Base-by-base conservation (phyloP, 2,329 filamentous ascomycete genomes). In the Diaporthe ilicicola region DNA sequence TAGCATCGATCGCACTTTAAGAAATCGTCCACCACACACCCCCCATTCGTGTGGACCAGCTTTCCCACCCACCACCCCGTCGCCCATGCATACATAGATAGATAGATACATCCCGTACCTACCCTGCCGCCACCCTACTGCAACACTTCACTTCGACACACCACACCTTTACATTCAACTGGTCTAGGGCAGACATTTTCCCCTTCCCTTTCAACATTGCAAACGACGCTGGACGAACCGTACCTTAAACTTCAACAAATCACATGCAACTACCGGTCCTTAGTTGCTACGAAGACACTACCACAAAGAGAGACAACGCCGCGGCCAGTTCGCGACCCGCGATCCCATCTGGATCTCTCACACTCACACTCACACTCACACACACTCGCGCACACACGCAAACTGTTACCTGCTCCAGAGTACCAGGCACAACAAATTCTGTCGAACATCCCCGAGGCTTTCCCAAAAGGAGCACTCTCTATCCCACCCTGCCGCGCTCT, bases 1-100 rank as follows among this genome's bases (percentile, higher is more conserved):
- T 73, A 71, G 69, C 65, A 73, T 66, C 71, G 59, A 68, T 56
- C 54, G 64, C 71, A 68, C 69, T 73, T 69, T 67, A 70, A 71
- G 69, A 71, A 73, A 73, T 68, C 64, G 56, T 48, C 71, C 51
- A 53, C 37, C 69, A 65, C 69, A 62, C 56, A 19, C 71, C 70
- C 67, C 65, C 44, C 54, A 42, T 64, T 64, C 59, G 12, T 54
- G 50, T 29, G 42, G 69, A 46, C 69, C 69, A 71, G 42, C 37
- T 61, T 48, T 72, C 67, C 62, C 59, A 70, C 68, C 61, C 70
- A 72, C 66, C 72, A 73, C 67, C 59, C 62, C 55, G 37, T 39
- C 70, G 42, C 70, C 70, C 44, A 53, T 62, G 46, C 69, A 56
- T 56, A 55, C 29, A 65, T 48, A 65, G n/a, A 48, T 65, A 65